Evolutionary conservation across 176 grass and related monocot genomes (phyloP), one percentile per base, ranked within the genome.

Genomic region (Canna indica): DNA sequence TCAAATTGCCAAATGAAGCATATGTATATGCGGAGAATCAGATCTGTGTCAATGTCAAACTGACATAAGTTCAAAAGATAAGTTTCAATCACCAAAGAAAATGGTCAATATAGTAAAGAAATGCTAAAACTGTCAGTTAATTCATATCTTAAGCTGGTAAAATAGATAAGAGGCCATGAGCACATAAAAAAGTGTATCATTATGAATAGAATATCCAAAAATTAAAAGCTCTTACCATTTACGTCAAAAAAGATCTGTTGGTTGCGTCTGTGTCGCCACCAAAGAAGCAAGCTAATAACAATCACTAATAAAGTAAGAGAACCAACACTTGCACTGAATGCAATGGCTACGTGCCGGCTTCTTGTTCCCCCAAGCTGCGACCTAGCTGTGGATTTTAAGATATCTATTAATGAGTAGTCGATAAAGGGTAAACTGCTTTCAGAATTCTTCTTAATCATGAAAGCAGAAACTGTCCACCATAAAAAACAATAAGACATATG

Each of bases 201-300:
- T 29, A n/a, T n/a, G n/a, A n/a, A n/a, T n/a, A n/a, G n/a, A n/a
- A n/a, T n/a, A n/a, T n/a, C n/a, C n/a, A n/a, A n/a, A n/a, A n/a
- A n/a, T n/a, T 57, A 54, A 71, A 66, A 29, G 3, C 18, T 1
- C 59, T 84, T 78, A 96, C 92, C 92, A 35, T 91, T 84, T 67
- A 86, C 57, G 73, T 89, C 74, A 70, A 81, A 90, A 73, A 96
- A 96, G 22, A 91, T 75, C n/a, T 82, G 92, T 48, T 81, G 77
- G 22, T 90, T 97, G 69, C 46, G 77, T 75, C n/a, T 82, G 42
- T 77, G 77, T 26, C 48, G 64, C n/a, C 42, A 81, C 63, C 47
- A 46, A 77, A 78, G 38, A 78, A 86, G 12, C 41, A 63, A 12
- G 52, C 70, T n/a, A 42, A 80, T 45, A 59, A 28, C 68, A 29